Evolutionary conservation across 805 yeast species (phyloP).

Genomic region (Myxozyma monticola): DNA sequence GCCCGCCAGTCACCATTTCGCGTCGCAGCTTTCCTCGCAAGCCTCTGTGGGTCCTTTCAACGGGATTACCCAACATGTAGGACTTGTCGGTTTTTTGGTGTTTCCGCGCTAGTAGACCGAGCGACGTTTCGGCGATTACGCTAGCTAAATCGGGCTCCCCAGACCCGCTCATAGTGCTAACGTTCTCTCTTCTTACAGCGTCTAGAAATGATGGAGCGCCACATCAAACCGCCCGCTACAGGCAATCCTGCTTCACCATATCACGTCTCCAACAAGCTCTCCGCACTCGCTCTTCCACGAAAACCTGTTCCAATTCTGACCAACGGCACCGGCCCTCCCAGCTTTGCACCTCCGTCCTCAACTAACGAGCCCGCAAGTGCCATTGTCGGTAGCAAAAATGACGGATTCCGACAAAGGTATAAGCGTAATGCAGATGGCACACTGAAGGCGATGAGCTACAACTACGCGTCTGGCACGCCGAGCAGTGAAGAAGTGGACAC

Average conservation of each 20-base stretch:
- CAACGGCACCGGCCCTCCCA: not conserved
- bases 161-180: too few species aligned
- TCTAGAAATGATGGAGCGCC: slow-evolving; percentile 32
- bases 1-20: too few species aligned
- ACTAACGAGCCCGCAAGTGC: not conserved
- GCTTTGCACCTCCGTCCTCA: not conserved
- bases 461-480: not conserved
- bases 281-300: slow-evolving; percentile 10
- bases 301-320: not conserved
- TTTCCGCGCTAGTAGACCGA: too few species aligned
- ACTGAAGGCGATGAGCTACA: slow-evolving; percentile 6
- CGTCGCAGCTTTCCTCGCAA: too few species aligned
- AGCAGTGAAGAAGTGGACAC: slow-evolving; percentile 21
- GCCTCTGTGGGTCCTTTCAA: too few species aligned
- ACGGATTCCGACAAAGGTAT: slow-evolving; percentile 2
- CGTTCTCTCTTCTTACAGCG: slow-evolving; percentile 18
- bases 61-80: too few species aligned
- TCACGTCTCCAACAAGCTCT: slow-evolving; percentile 19
- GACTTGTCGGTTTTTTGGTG: too few species aligned
- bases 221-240: slow-evolving; percentile 26
- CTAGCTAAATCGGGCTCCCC: too few species aligned
- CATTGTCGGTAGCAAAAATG: not conserved
- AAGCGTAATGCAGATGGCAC: slow-evolving; percentile 28
- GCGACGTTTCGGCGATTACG: too few species aligned
- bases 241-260: slow-evolving; percentile 24